Base-by-base conservation (phyloP, 2,329 filamentous ascomycete genomes). In the Claviceps sp. region DNA sequence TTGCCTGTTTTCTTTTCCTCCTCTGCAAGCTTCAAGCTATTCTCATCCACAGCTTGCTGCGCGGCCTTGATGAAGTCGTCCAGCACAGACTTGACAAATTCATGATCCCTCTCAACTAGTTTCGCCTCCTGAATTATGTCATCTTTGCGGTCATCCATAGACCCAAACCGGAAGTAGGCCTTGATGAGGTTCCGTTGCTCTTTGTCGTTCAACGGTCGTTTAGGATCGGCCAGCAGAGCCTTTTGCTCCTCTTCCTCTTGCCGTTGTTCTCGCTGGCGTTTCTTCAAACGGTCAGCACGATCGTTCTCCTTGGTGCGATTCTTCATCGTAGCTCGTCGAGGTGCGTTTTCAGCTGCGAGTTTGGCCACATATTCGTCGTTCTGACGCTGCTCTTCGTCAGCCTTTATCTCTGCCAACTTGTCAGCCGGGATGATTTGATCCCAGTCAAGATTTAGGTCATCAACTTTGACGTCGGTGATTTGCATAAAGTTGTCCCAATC, bases 391-490 rank as follows among this genome's bases (percentile, higher is more conserved):
- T 94, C 87, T 61, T 97, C 91, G 49, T 95, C 88, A 0, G 82
- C 84, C 66, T 94, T 95, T 68, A 97, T 86, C 54, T 83, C 84
- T 16, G 90, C 90, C 18, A 98, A 78, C 61, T 95, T 84, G 7
- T 95, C 89, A 54, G 90, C 89, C 0, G 93, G 94, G 59, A 98
- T 97, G 61, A 98, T 98, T 58, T 97, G 87, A 61, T 98, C 93
- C 93, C 93, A 98, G 59, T 94, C 89, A 26, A 97, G 82, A 57
- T 73, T 71, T 48, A 81, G 72, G 49, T 82, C 78, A 54, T 97
- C 87, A 24, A 97, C 87, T 70, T 97, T 97, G 67, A 97, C 91
- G 67, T 98, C 93, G 1, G 93, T 96, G 62, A 95, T 95, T 63
- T 97, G 89, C 72, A 98, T 83, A 67, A 97, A 98, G 56, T 95